Conservation (phyloP, 345 rosid species). For the Boechera stricta region DNA sequence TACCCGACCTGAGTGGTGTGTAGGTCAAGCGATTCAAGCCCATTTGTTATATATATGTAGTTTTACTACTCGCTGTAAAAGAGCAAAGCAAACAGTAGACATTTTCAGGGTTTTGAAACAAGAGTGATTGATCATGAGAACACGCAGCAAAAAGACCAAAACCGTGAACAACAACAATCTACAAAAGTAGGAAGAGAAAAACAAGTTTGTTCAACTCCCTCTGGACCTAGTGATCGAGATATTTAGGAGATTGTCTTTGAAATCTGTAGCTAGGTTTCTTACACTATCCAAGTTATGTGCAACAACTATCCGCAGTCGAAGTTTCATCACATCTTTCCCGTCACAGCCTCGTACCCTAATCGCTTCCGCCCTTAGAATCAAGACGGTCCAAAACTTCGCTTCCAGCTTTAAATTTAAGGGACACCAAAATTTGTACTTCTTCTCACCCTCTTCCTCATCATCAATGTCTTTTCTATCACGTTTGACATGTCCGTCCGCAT, state of each 20-base stretch:
- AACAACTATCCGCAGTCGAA: neutral
- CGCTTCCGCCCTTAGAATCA: neutral
- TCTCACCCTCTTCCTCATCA: neutral
- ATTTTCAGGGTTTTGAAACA: neutral
- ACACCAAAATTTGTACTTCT: neutral
- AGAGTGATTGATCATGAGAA: neutral
- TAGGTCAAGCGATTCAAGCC: too few relatives aligned
- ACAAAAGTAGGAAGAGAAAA: neutral
- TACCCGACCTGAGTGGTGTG: too few relatives aligned
- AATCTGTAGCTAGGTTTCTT: conserved; percentile 7
- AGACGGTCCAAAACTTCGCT: too few relatives aligned
- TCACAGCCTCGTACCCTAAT: neutral
- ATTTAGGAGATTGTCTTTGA: neutral
- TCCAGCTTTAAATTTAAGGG: too few relatives aligned
- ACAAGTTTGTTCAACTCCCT: neutral
- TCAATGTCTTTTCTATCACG: conserved; percentile 14
- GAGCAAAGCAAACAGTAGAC: too few relatives aligned
- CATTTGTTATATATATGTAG: too few relatives aligned
- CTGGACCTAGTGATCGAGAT: neutral
- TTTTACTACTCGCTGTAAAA: too few relatives aligned
- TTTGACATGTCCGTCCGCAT: neutral
- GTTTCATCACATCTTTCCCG: neutral
- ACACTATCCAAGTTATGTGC: conserved; percentile 20
- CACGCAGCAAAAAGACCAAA: conserved; percentile 1
- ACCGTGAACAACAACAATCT: neutral